phyloP scores from a whole-genome alignment of 441 rosid genomes.

The Eugenia klotzschiana region DNA sequence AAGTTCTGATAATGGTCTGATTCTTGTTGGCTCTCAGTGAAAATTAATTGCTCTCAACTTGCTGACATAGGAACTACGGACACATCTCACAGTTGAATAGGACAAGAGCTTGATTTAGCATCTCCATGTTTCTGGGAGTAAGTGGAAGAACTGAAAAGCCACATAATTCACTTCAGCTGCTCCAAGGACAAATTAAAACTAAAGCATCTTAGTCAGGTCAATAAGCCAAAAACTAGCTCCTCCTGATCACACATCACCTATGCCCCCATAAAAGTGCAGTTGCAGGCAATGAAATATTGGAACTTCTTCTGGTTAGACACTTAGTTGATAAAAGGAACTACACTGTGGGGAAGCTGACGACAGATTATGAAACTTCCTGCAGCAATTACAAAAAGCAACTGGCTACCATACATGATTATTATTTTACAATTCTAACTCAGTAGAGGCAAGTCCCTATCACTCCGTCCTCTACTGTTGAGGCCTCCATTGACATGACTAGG shows the following conservation, averaged over 20 bases:
- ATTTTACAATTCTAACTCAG: neutral
- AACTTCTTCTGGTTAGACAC: neutral
- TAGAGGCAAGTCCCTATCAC: neutral
- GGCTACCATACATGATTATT: neutral
- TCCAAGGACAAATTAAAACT: constrained; percentile 5
- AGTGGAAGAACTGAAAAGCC: neutral
- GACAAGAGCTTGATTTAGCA: neutral
- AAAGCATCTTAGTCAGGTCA: neutral
- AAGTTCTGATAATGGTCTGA: neutral
- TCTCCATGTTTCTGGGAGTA: neutral
- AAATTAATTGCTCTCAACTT: neutral
- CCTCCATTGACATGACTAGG: neutral
- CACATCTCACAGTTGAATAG: neutral
- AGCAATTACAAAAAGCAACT: neutral
- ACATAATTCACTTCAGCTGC: neutral
- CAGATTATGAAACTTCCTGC: neutral
- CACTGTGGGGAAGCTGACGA: neutral
- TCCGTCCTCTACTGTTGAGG: neutral
- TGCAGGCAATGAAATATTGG: neutral
- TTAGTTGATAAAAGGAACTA: neutral
- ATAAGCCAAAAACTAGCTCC: neutral
- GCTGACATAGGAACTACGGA: neutral
- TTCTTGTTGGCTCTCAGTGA: neutral
- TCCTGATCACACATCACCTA: neutral
- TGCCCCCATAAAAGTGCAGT: neutral